Percentiles rank a stretch among this genome's conserved stretches.
phyloP scores from a whole-genome alignment of 352 stramenopile genomes.

The Phytophthora syringae region DNA sequence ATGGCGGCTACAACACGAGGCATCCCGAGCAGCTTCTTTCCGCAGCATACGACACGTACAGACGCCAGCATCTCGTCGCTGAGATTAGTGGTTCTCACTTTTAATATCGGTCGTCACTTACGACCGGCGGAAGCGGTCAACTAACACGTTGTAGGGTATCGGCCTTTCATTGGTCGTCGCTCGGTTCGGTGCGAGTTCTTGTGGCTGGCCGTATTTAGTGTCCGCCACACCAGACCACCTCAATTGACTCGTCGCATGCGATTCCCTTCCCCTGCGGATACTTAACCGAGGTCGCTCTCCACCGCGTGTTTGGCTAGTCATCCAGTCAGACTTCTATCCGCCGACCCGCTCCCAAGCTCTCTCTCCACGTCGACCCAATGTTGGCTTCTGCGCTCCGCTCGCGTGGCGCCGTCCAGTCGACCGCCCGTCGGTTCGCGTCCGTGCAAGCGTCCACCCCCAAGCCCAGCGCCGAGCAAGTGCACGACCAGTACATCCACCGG shows the following conservation, averaged over 20 bases:
- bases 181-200: not conserved
- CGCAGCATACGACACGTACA: not conserved
- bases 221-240: constrained; percentile 11
- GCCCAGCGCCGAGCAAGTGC: constrained; percentile 15
- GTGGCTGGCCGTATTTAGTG: constrained; percentile 1
- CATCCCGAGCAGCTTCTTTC: not conserved
- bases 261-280: not conserved
- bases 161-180: constrained; percentile 4
- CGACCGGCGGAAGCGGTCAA: too few species aligned
- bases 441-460: constrained; percentile 39
- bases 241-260: constrained; percentile 20
- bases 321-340: constrained; percentile 32
- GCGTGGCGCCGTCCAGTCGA: constrained; percentile 17
- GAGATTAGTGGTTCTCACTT: too few species aligned
- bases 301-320: constrained; percentile 14
- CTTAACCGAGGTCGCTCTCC: constrained; percentile 2
- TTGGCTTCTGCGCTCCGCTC: constrained; percentile 45
- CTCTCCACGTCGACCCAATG: constrained; percentile 30
- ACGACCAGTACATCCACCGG: constrained; percentile 58
- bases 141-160: too few species aligned
- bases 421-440: constrained; percentile 39
- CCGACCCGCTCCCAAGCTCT: constrained; percentile 1
- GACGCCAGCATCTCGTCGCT: not conserved
- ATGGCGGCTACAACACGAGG: not conserved
- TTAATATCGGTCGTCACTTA: too few species aligned